phyloP scores from a whole-genome alignment of 2,329 filamentous ascomycete genomes.

The Periconia digitata region DNA sequence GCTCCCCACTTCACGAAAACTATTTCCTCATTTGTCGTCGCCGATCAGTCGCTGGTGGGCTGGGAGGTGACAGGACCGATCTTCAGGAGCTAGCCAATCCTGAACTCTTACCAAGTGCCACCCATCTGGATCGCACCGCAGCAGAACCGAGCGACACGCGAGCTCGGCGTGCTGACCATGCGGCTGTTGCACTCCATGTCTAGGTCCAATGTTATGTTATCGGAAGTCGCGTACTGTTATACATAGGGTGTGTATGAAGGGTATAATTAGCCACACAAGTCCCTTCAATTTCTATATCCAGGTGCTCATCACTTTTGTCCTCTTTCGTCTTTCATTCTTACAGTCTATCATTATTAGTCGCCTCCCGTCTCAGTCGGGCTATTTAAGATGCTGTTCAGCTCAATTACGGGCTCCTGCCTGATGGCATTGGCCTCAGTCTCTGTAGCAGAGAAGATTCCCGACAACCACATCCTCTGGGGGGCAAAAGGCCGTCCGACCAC shows the following conservation, averaged over 20 bases:
- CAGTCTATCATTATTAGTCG: neutral
- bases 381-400: constrained; percentile 16
- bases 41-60: too few relatives aligned
- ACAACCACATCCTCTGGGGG: constrained; percentile 25
- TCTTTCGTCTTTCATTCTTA: neutral
- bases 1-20: neutral
- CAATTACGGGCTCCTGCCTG: constrained; percentile 13
- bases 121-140: neutral
- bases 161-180: neutral
- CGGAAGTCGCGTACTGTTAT: neutral
- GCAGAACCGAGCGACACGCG: neutral
- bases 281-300: neutral
- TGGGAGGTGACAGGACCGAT: neutral
- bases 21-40: neutral
- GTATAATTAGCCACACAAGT: neutral
- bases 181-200: constrained; percentile 6
- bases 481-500: constrained; percentile 14
- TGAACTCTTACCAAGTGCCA: neutral
- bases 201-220: neutral
- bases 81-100: neutral
- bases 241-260: neutral
- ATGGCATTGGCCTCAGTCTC: constrained; percentile 17
- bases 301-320: neutral
- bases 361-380: neutral
- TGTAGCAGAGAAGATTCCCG: constrained; percentile 16